phyloP scores from a whole-genome alignment of 768 basidiomycete genomes.

The Scleroderma citrinum region DNA sequence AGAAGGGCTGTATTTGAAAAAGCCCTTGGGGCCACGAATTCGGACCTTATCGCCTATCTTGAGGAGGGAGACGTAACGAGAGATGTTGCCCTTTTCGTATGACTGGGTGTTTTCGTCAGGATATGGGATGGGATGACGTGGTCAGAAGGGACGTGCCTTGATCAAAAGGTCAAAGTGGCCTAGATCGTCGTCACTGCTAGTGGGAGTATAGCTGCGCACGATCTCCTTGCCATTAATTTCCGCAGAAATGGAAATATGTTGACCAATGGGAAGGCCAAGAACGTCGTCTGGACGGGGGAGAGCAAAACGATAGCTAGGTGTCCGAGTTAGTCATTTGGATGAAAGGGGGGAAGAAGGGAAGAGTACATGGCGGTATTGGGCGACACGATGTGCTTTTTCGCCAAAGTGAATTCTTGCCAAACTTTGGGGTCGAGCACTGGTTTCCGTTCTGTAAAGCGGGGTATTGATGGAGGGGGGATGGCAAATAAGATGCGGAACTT shows the following conservation, averaged over 20 bases:
- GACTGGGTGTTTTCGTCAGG: conserved; percentile 42
- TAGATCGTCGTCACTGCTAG: conserved; percentile 85
- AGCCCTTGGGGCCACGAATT: conserved; percentile 95
- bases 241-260: conserved; percentile 90
- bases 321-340: background rate
- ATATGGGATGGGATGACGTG: background rate
- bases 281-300: conserved; percentile 68
- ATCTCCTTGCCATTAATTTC: conserved; percentile 89
- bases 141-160: conserved; percentile 53
- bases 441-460: conserved; percentile 45
- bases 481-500: conserved; percentile 22
- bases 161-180: conserved; percentile 96
- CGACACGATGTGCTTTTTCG: conserved; percentile 77
- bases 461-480: background rate
- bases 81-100: conserved; percentile 97
- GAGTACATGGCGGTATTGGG: conserved; percentile 93
- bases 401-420: conserved; percentile 81
- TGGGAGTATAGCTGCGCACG: conserved; percentile 92
- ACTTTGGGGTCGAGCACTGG: conserved; percentile 66
- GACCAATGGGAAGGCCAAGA: conserved; percentile 92
- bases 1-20: conserved; percentile 76
- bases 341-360: background rate
- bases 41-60: conserved; percentile 84
- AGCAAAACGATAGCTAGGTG: conserved; percentile 81
- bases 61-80: conserved; percentile 73